phyloP scores from a whole-genome alignment of 768 basidiomycete genomes.

The Lactarius psammicola region DNA sequence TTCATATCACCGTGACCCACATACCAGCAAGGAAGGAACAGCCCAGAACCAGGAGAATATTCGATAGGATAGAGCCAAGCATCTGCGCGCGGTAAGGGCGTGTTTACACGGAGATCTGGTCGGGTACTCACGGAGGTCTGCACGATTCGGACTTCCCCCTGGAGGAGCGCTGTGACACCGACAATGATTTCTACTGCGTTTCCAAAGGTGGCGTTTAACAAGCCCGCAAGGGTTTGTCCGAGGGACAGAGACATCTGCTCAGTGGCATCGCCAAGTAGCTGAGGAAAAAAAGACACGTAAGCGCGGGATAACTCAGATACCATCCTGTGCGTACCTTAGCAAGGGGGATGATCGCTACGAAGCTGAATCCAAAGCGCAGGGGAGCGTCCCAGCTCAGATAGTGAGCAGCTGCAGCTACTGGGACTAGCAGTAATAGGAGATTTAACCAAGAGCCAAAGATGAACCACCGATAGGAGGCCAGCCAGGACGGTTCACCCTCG shows the following conservation, averaged over 20 bases:
- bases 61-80: constrained; percentile 89
- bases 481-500: constrained; percentile 65
- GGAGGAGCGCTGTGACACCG: constrained; percentile 70
- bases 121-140: constrained; percentile 71
- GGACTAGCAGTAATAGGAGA: constrained; percentile 74
- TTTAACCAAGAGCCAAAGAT: constrained; percentile 70
- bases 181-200: constrained; percentile 90
- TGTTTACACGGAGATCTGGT: neutral
- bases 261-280: constrained; percentile 79
- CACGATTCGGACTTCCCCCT: constrained; percentile 82
- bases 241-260: constrained; percentile 76
- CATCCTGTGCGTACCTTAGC: constrained; percentile 58
- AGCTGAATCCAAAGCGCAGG: constrained; percentile 70
- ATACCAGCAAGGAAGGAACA: constrained; percentile 84
- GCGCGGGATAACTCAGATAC: neutral
- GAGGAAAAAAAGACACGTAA: neutral
- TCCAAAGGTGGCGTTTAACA: constrained; percentile 82
- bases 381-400: constrained; percentile 72
- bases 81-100: constrained; percentile 46
- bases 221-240: constrained; percentile 82
- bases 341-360: constrained; percentile 82
- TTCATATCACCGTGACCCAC: constrained; percentile 25
- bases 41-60: constrained; percentile 85
- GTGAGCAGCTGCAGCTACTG: constrained; percentile 65
- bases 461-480: constrained; percentile 56